These are phyloP conservation scores for Penicillium verhagenii DNA, from an alignment of 495 filamentous ascomycete genomes.

Conservation along the genomic window DNA sequence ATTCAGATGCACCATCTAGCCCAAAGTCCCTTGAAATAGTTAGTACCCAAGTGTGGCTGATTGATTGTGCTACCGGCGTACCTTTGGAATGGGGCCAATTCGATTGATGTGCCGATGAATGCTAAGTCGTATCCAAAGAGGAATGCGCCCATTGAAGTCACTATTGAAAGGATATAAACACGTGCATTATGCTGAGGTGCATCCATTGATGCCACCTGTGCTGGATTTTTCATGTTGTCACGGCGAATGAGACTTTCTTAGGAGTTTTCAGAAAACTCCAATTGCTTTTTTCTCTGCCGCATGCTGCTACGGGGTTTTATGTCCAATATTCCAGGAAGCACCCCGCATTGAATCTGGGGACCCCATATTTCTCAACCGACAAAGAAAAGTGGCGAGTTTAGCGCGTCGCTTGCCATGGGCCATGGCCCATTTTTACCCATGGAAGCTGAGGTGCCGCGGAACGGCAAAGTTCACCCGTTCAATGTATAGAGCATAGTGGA, in stretches of 20 bases:
- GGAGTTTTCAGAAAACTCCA: neutral
- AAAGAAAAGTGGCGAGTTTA: neutral
- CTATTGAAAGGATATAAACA: constrained; percentile 19
- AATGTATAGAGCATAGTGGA: neutral
- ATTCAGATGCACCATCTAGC: constrained; percentile 8
- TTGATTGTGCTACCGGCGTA: neutral
- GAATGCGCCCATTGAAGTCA: constrained; percentile 21
- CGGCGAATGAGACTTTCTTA: neutral
- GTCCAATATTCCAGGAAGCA: neutral
- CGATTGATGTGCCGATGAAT: constrained; percentile 21
- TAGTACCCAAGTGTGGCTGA: neutral
- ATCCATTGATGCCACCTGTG: neutral
- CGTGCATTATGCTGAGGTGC: constrained; percentile 2
- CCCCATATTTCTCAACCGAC: neutral
- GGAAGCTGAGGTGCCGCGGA: constrained; percentile 9
- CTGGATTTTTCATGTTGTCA: neutral
- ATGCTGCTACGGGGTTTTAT: neutral
- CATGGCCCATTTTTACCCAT: neutral
- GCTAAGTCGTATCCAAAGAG: constrained; percentile 18
- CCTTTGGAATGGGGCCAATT: constrained; percentile 7
- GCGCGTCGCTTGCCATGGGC: neutral
- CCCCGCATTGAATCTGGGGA: neutral
- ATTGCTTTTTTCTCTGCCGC: neutral
- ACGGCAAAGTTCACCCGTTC: neutral
- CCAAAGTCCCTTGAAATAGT: neutral